A percentile compares a stretch with the other conserved stretches of the same genome.
phyloP scores from a whole-genome alignment of 495 filamentous ascomycete genomes.

The Hypoxylon subgilvum region DNA sequence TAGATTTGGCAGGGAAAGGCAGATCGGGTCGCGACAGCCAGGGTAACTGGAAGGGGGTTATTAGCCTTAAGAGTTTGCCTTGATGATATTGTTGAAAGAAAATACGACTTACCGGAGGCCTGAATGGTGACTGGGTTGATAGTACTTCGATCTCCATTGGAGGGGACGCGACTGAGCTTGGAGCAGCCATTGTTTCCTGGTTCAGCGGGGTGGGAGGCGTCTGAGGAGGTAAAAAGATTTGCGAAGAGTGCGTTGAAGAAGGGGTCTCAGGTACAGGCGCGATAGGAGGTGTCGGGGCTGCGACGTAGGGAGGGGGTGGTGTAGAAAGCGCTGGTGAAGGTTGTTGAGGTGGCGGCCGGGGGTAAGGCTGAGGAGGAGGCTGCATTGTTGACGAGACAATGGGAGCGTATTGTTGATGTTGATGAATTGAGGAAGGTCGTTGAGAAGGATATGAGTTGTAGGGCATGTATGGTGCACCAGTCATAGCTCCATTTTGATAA shows the following conservation, averaged over 20 bases:
- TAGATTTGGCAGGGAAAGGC: conserved; percentile 64
- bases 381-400: conserved; percentile 47
- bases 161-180: conserved; percentile 11
- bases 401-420: conserved; percentile 52
- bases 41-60: conserved; percentile 62
- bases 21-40: conserved; percentile 77
- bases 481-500: conserved; percentile 49
- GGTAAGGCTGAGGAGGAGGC: conserved; percentile 43
- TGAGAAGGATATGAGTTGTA: conserved; percentile 45
- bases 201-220: conserved; percentile 45
- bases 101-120: conserved; percentile 66
- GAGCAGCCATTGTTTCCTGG: too few relatives aligned
- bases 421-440: conserved; percentile 50
- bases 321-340: conserved; percentile 51
- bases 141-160: conserved; percentile 22
- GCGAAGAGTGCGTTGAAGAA: conserved; percentile 54
- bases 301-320: conserved; percentile 45
- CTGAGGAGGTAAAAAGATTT: conserved; percentile 46
- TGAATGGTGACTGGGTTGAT: conserved; percentile 53
- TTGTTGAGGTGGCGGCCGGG: conserved; percentile 47
- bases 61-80: conserved; percentile 19
- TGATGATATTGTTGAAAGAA: neutral
- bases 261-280: conserved; percentile 45
- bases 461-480: conserved; percentile 45
- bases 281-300: conserved; percentile 48